Conservation (phyloP, 306 rosid species). For the Abrus pulchellus region DNA sequence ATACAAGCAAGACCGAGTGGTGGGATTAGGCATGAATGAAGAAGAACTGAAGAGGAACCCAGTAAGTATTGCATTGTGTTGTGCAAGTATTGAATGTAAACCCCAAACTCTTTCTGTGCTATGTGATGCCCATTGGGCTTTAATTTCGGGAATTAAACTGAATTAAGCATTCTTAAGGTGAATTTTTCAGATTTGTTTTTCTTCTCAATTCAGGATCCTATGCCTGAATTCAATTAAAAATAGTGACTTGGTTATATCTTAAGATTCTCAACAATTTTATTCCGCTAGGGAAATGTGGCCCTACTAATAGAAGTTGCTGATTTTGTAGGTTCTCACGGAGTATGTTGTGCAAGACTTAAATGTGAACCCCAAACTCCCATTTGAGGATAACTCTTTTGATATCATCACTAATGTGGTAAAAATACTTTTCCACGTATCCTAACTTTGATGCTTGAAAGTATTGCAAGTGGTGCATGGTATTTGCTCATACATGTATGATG, state of each 20-base stretch:
- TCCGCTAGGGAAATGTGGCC: conserved; percentile 16
- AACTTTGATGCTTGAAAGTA: conserved; percentile 21
- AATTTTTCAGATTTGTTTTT: conserved; percentile 9
- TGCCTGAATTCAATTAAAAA: conserved; percentile 33
- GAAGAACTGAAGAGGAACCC: conserved; percentile 80
- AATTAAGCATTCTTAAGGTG: conserved; percentile 11
- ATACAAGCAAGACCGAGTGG: conserved; percentile 79
- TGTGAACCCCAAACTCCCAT: conserved; percentile 72
- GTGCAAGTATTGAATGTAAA: no score
- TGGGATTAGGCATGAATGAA: conserved; percentile 86
- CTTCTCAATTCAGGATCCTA: not conserved
- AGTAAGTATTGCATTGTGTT: conserved; percentile 40
- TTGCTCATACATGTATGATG: not conserved
- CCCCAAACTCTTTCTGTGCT: conserved; percentile 28
- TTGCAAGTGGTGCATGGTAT: conserved; percentile 15
- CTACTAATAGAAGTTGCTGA: conserved; percentile 38
- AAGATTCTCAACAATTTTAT: conserved; percentile 4
- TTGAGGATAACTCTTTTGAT: conserved; percentile 78
- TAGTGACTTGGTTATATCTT: conserved; percentile 3
- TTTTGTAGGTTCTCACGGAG: conserved; percentile 75
- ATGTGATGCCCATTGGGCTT: conserved; percentile 13
- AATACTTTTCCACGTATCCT: conserved; percentile 5
- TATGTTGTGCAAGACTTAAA: conserved; percentile 78
- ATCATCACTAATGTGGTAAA: conserved; percentile 82
- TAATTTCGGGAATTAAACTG: conserved; percentile 12